Percentiles rank a stretch among this genome's conserved stretches.
Evolutionary conservation across 768 basidiomycete genomes (phyloP).

Genomic region (Serendipita sp.): DNA sequence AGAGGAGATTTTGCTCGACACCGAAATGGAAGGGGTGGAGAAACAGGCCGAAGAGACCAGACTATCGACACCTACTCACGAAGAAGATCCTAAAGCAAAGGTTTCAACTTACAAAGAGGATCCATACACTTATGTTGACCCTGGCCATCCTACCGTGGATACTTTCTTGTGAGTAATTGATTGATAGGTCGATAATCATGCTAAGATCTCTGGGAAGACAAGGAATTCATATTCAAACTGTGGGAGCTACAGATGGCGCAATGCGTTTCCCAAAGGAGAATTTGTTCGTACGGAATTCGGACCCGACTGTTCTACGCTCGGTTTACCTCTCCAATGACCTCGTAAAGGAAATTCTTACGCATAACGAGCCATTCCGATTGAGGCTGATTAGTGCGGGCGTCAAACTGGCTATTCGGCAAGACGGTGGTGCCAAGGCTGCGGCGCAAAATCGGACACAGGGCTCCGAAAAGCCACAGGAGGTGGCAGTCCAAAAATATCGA

Average conservation of each 20-base stretch:
- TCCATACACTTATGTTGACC: slow-evolving; percentile 68
- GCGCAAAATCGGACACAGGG: slow-evolving; percentile 19
- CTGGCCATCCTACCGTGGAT: slow-evolving; percentile 50
- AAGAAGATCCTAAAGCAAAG: slow-evolving; percentile 14
- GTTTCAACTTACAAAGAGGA: slow-evolving; percentile 61
- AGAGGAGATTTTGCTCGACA: slow-evolving; percentile 16
- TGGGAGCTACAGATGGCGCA: neutral
- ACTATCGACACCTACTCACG: slow-evolving; percentile 11
- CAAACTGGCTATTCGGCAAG: slow-evolving; percentile 83
- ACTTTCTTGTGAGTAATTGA: slow-evolving; percentile 47
- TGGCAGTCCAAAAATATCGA: slow-evolving; percentile 42
- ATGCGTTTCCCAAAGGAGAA: slow-evolving; percentile 51
- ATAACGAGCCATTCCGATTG: slow-evolving; percentile 72
- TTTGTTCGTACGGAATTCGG: slow-evolving; percentile 74
- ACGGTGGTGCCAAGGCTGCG: slow-evolving; percentile 31
- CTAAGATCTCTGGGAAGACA: neutral
- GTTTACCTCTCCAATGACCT: slow-evolving; percentile 78
- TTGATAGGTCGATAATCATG: no score
- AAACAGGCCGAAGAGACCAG: slow-evolving; percentile 35
- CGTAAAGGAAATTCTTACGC: slow-evolving; percentile 59
- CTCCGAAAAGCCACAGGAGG: slow-evolving; percentile 14
- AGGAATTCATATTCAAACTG: neutral
- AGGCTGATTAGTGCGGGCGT: slow-evolving; percentile 87
- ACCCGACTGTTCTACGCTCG: slow-evolving; percentile 39
- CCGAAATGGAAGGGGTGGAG: slow-evolving; percentile 25